Conservation (phyloP, 2,329 filamentous ascomycete species). For the Venturia oleaginea region DNA sequence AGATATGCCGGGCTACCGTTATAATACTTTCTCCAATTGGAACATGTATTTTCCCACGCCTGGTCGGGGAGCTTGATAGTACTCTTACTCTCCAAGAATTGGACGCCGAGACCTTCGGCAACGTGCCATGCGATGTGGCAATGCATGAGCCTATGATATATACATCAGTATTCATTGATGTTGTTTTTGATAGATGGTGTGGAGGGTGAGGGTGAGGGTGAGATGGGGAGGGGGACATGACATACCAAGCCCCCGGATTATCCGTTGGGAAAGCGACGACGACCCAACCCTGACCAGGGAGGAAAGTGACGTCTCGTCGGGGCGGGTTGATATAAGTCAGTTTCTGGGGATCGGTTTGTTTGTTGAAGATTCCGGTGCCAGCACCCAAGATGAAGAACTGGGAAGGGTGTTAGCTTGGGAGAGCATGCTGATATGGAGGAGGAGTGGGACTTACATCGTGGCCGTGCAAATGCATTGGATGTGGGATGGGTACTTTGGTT, state of each 20-base stretch:
- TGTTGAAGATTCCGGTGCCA: constrained; percentile 30
- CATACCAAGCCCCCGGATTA: constrained; percentile 25
- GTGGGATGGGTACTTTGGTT: constrained; percentile 28
- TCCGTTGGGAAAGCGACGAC: constrained; percentile 26
- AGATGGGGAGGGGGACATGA: neutral
- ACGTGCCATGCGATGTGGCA: constrained; percentile 46
- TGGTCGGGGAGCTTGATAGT: constrained; percentile 24
- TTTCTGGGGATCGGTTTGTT: constrained; percentile 19
- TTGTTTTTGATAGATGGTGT: too few species aligned
- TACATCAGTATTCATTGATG: neutral
- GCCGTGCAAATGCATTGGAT: constrained; percentile 32
- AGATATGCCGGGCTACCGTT: constrained; percentile 21
- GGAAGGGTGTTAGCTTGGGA: constrained; percentile 11
- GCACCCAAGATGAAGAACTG: constrained; percentile 35
- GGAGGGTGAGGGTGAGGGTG: neutral
- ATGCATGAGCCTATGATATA: constrained; percentile 12
- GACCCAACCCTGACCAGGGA: constrained; percentile 25
- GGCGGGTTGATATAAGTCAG: constrained; percentile 26
- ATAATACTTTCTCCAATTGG: constrained; percentile 29
- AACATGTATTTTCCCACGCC: constrained; percentile 22
- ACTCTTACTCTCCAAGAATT: constrained; percentile 41
- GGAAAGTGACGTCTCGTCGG: constrained; percentile 24
- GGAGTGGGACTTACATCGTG: neutral
- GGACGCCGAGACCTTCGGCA: constrained; percentile 46
- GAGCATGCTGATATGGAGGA: neutral